phyloP scores from a whole-genome alignment of 371 early-diverging fungal species.

The Rhizopus stolonifer region DNA sequence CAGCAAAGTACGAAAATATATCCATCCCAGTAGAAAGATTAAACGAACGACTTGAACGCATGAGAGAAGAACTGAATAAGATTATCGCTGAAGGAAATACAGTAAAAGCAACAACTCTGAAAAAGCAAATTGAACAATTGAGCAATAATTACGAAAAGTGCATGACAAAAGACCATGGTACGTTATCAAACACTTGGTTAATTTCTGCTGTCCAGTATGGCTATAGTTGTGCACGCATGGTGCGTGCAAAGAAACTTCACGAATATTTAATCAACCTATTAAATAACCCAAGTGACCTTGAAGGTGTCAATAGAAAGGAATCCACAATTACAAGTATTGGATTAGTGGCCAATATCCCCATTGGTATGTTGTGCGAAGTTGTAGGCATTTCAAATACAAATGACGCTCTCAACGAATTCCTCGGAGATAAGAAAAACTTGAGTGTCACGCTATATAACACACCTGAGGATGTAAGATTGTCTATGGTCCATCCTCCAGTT shows the following conservation, averaged over 20 bases:
- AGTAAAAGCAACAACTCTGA: conserved; percentile 3
- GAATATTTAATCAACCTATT: conserved; percentile 33
- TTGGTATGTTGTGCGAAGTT: conserved; percentile 4
- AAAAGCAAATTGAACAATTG: conserved; percentile 3
- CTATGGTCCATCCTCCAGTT: conserved; percentile 5
- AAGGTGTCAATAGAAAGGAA: conserved; percentile 17
- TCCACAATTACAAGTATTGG: conserved; percentile 6
- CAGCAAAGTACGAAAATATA: not conserved
- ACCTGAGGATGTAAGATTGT: conserved; percentile 7
- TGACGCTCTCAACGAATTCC: conserved; percentile 6
- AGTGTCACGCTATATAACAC: conserved; percentile 6
- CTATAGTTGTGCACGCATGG: conserved; percentile 41
- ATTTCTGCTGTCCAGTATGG: conserved; percentile 44
- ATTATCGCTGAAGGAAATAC: not conserved
- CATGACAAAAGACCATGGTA: not conserved
- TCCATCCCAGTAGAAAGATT: conserved; percentile 23
- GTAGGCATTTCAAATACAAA: conserved; percentile 20
- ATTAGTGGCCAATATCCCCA: conserved; percentile 11
- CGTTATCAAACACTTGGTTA: conserved; percentile 21
- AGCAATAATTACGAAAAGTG: not conserved
- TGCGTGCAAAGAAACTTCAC: conserved; percentile 42
- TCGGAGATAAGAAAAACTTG: conserved; percentile 9
- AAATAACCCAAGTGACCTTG: not conserved
- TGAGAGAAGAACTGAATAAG: conserved; percentile 15
- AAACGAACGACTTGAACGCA: conserved; percentile 25